phyloP scores from a whole-genome alignment of 768 basidiomycete genomes.

The Collybiopsis luxurians region DNA sequence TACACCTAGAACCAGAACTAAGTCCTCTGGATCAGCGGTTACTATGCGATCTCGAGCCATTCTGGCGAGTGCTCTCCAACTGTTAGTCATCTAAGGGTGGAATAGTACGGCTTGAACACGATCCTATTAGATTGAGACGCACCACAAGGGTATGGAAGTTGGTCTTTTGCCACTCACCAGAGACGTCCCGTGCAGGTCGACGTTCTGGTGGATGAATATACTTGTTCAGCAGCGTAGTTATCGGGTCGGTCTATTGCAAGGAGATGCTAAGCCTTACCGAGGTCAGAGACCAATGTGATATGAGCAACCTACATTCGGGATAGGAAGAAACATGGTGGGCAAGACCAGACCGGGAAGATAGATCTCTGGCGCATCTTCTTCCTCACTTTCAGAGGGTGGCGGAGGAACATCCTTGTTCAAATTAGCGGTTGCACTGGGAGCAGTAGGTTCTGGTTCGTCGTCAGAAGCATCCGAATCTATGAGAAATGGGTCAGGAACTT shows the following conservation, averaged over 20 bases:
- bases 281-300: no score
- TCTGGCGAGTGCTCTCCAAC: constrained; percentile 80
- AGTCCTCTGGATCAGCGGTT: constrained; percentile 63
- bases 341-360: constrained; percentile 67
- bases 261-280: constrained; percentile 56
- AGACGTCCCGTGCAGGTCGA: constrained; percentile 69
- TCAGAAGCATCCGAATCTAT: constrained; percentile 46
- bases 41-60: constrained; percentile 83
- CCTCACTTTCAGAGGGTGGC: constrained; percentile 40
- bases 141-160: constrained; percentile 83
- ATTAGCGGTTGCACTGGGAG: constrained; percentile 29
- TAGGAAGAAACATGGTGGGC: constrained; percentile 84
- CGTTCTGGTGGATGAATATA: constrained; percentile 76
- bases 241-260: constrained; percentile 73
- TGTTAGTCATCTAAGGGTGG: constrained; percentile 74
- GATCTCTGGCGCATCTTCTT: constrained; percentile 52
- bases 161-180: constrained; percentile 68
- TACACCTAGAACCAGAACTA: constrained; percentile 64
- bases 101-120: constrained; percentile 15
- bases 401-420: constrained; percentile 58
- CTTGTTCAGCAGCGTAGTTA: constrained; percentile 79
- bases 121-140: constrained; percentile 33
- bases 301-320: constrained; percentile 78
- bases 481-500: constrained; percentile 60
- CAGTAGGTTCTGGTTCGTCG: constrained; percentile 22